Percentiles rank a stretch among this genome's conserved stretches.
These are phyloP conservation scores for Pythium scleroteichum DNA, from an alignment of 352 stramenopile species.

Conservation along the genomic window DNA sequence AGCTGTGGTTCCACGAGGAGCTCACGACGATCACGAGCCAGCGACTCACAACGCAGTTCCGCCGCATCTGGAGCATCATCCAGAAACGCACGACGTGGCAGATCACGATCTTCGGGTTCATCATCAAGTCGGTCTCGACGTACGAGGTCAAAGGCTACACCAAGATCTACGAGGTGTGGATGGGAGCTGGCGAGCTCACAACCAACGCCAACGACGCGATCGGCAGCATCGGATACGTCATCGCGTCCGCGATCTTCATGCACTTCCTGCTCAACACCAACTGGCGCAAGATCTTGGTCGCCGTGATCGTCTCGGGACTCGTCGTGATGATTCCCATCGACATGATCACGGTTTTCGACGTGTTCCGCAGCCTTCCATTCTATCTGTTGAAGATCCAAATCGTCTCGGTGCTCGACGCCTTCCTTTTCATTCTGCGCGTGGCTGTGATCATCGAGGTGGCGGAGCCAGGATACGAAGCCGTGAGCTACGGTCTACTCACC, in stretches of 20 bases:
- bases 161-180: conserved; percentile 4
- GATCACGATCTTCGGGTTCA: conserved; percentile 24
- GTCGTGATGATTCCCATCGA: conserved; percentile 17
- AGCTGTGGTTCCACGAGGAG: conserved; percentile 16
- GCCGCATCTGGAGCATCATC: conserved; percentile 24
- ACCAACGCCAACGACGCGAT: conserved; percentile 19
- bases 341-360: conserved; percentile 25
- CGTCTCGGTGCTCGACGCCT: conserved; percentile 3
- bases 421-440: conserved; percentile 17
- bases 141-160: conserved; percentile 5
- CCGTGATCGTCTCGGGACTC: not conserved
- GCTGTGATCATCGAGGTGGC: conserved; percentile 27
- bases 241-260: conserved; percentile 13
- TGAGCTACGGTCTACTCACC: conserved; percentile 27
- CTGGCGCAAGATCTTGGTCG: conserved; percentile 20
- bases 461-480: conserved; percentile 20
- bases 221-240: conserved; percentile 5
- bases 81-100: conserved; percentile 25
- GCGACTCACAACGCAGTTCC: conserved; percentile 13
- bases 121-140: conserved; percentile 5
- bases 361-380: conserved; percentile 8
- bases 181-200: not conserved
- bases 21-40: conserved; percentile 8
- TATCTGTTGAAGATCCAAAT: conserved; percentile 9
- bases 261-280: conserved; percentile 26